Evolutionary conservation across 73 alveolate genomes (phyloP), one percentile per base, ranked within the genome.

Genomic region (Stentor coeruleus): DNA sequence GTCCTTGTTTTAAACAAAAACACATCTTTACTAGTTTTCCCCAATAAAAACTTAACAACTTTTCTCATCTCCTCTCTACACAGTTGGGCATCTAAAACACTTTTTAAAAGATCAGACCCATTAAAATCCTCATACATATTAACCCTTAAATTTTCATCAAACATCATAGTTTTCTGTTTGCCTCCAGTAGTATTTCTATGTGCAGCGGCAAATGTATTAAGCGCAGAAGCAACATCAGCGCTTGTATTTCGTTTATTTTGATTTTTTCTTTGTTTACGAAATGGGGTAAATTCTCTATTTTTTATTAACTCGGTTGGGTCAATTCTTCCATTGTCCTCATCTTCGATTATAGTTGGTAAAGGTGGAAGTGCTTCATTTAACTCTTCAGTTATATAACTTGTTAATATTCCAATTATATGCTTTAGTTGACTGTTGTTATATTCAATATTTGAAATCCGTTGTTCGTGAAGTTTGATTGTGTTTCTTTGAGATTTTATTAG

Each of bases 51-150:
- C 33, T 66, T 66, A 11, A 31, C 33, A 26, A 66, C 3, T 66
- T 20, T 20, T 40, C 33, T 66, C 79, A 66, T 66, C n/a, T 66
- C 79, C 37, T 66, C 37, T 66, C 79, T 20, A 2, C 79, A 20
- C n/a, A 66, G 37, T 33, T 66, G 79, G 42, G 39, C 79, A 66
- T 66, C 79, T 66, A 66, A 33, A 66, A 66, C 33, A 20, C 20
- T 26, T 66, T 66, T 66, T 66, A 66, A 66, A 26, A 33, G 14
- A 20, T 0, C n/a, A 66, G 79, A 20, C n/a, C 79, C 79, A 1
- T 20, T 1, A 66, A 66, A 66, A 33, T 20, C n/a, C 39, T 66
- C 15, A 66, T 66, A 66, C 37, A 66, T 20, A 20, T 49, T 11
- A 49, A 11, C 20, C 11, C 3, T 31, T 11, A 66, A 28, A 11